A percentile compares a stretch with the other conserved stretches of the same genome.
Conservation (phyloP, 169 alveolate genomes). For the Cryptosporidium ubiquitum region DNA sequence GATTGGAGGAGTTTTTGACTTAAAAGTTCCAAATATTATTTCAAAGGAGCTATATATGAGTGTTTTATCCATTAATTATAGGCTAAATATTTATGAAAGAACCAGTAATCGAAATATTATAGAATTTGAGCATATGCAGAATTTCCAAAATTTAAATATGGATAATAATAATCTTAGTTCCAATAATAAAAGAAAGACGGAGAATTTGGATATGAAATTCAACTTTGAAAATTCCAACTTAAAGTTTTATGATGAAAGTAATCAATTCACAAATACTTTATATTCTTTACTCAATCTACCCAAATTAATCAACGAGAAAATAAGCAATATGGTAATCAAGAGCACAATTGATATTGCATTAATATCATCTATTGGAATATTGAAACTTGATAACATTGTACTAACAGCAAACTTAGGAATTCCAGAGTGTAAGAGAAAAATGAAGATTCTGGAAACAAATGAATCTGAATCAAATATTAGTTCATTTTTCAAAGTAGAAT, state of each 20-base stretch:
- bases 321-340: slow-evolving; percentile 1
- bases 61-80: slow-evolving; percentile 11
- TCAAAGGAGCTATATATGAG: slow-evolving; percentile 29
- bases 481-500: slow-evolving; percentile 61
- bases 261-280: slow-evolving; percentile 24
- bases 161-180: background rate
- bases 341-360: slow-evolving; percentile 27
- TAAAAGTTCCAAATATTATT: slow-evolving; percentile 41
- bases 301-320: slow-evolving; percentile 1
- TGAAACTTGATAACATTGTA: background rate
- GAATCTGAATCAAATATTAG: background rate
- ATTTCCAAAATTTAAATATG: background rate
- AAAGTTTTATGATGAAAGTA: slow-evolving; percentile 20
- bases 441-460: background rate
- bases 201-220: slow-evolving; percentile 10
- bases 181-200: background rate
- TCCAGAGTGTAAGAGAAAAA: slow-evolving; percentile 36
- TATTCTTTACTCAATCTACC: slow-evolving; percentile 37
- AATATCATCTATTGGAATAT: slow-evolving; percentile 39
- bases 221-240: slow-evolving; percentile 9
- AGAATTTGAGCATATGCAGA: slow-evolving; percentile 17
- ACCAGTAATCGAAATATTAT: background rate
- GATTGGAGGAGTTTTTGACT: slow-evolving; percentile 19
- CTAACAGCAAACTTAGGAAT: background rate
- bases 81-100: slow-evolving; percentile 8